These are phyloP conservation scores for Sphagnum tenellum DNA, from an alignment of 225 moss, liverwort and hornwort genomes.

Conservation along the genomic window DNA sequence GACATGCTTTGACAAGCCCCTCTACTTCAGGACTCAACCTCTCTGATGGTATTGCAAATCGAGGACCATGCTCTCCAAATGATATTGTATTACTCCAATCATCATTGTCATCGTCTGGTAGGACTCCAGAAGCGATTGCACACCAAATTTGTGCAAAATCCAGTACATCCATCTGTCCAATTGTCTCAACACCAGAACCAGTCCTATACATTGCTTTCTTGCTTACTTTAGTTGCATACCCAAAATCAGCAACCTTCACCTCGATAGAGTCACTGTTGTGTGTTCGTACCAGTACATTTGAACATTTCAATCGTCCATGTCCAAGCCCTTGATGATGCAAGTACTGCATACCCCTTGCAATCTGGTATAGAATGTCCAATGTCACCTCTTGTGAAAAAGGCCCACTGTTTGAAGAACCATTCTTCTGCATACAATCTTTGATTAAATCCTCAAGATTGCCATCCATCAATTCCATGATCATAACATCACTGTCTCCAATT, in stretches of 20 bases:
- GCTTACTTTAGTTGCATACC: too few relatives aligned
- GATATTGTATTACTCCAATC: too few relatives aligned
- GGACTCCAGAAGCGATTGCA: too few relatives aligned
- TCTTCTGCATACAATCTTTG: conserved; percentile 11
- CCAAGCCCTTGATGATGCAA: conserved; percentile 16
- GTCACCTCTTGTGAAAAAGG: conserved; percentile 22
- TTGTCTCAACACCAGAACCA: too few relatives aligned
- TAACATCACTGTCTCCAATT: conserved; percentile 4
- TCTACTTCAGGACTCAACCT: conserved; percentile 10
- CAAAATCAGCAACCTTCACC: conserved; percentile 23
- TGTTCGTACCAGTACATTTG: conserved; percentile 28
- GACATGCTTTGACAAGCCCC: conserved; percentile 9
- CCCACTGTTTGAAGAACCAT: conserved; percentile 3
- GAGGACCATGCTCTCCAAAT: too few relatives aligned
- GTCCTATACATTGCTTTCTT: too few relatives aligned
- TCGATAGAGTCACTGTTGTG: conserved; percentile 11
- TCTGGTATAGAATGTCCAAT: conserved; percentile 29
- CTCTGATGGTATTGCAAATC: background rate
- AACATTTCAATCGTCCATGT: conserved; percentile 34
- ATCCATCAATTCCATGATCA: conserved; percentile 33
- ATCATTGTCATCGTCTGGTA: too few relatives aligned
- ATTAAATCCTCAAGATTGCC: conserved; percentile 28
- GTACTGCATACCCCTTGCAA: conserved; percentile 33
- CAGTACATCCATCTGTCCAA: too few relatives aligned
- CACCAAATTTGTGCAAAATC: too few relatives aligned